These are phyloP conservation scores for Irpex sp. DNA, from an alignment of 1,284 basidiomycete genomes.

Conservation along the genomic window DNA sequence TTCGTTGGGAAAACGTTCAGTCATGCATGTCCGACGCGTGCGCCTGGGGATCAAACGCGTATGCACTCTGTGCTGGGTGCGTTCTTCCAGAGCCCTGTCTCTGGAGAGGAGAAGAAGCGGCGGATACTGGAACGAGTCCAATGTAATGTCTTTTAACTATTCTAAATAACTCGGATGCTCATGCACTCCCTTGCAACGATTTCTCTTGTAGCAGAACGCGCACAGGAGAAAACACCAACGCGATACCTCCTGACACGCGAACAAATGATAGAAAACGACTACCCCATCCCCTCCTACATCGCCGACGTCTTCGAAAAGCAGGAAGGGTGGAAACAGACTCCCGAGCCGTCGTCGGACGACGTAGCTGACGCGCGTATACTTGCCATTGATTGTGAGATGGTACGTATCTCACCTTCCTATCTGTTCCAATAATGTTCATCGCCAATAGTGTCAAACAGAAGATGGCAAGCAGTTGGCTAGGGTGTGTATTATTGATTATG, in stretches of 20 bases:
- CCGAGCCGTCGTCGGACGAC: slow-evolving; percentile 33
- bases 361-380: slow-evolving; percentile 43
- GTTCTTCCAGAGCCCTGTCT: slow-evolving; percentile 80
- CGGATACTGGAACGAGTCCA: slow-evolving; percentile 49
- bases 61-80: slow-evolving; percentile 84
- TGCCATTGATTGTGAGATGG: slow-evolving; percentile 94
- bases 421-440: slow-evolving; percentile 6
- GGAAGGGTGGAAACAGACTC: slow-evolving; percentile 74
- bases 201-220: slow-evolving; percentile 48
- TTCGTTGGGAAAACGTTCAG: slow-evolving; percentile 83
- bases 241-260: slow-evolving; percentile 74
- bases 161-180: slow-evolving; percentile 1
- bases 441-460: slow-evolving; percentile 72
- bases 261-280: slow-evolving; percentile 90
- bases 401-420: slow-evolving; percentile 30
- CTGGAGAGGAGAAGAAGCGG: slow-evolving; percentile 73
- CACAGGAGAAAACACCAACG: slow-evolving; percentile 57
- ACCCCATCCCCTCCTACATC: slow-evolving; percentile 80
- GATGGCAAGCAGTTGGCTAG: slow-evolving; percentile 86
- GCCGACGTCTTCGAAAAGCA: slow-evolving; percentile 63
- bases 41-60: slow-evolving; percentile 79
- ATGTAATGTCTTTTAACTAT: slow-evolving; percentile 39
- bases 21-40: slow-evolving; percentile 86
- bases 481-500: slow-evolving; percentile 78
- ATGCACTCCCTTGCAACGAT: neutral